These are phyloP conservation scores for Pisolithus thermaeus DNA, from an alignment of 1,284 basidiomycete species.

Conservation along the genomic window DNA sequence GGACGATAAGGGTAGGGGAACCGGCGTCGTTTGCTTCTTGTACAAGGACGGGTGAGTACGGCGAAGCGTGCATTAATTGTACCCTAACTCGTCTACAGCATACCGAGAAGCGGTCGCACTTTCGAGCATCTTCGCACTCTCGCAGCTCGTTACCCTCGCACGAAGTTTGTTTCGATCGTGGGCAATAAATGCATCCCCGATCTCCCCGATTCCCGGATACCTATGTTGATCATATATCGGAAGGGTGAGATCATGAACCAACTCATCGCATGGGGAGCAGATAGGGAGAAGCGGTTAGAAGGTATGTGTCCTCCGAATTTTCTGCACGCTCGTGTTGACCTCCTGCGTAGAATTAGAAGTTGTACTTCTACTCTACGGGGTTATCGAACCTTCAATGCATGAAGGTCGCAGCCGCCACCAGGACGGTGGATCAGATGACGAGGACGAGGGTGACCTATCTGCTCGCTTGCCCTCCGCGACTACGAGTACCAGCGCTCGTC, in stretches of 20 bases:
- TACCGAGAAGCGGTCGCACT: conserved; percentile 75
- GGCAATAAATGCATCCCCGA: conserved; percentile 95
- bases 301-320: conserved; percentile 42
- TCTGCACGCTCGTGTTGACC: conserved; percentile 3
- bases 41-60: conserved; percentile 80
- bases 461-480: conserved; percentile 48
- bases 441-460: conserved; percentile 39
- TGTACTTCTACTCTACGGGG: conserved; percentile 55
- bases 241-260: conserved; percentile 88
- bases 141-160: conserved; percentile 79
- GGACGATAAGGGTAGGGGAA: conserved; percentile 63
- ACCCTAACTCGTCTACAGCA: conserved; percentile 36
- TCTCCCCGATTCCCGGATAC: conserved; percentile 87
- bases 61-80: background rate
- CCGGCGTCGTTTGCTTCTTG: conserved; percentile 82
- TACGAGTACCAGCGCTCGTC: conserved; percentile 49
- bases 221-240: conserved; percentile 90
- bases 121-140: conserved; percentile 68
- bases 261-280: conserved; percentile 76
- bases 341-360: conserved; percentile 60
- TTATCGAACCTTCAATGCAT: conserved; percentile 48
- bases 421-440: conserved; percentile 32
- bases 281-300: conserved; percentile 73
- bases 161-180: conserved; percentile 95
- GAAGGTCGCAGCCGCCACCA: conserved; percentile 26